These are phyloP conservation scores for Metarhizium brunneum DNA, from an alignment of 2,329 filamentous ascomycete species.

Conservation along the genomic window DNA sequence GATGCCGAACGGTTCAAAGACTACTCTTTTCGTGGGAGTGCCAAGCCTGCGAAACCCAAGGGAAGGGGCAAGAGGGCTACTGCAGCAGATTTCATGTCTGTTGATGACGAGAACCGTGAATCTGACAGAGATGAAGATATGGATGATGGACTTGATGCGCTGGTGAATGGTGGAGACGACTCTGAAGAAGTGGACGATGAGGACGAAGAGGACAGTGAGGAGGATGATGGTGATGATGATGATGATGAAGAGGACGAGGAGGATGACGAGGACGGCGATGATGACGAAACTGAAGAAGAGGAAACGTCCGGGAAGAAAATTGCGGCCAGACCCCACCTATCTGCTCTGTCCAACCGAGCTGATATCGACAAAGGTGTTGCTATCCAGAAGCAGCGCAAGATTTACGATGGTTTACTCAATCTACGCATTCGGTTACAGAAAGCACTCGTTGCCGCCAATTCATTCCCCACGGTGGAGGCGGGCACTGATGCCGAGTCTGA, in stretches of 20 bases:
- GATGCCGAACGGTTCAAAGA: conserved; percentile 75
- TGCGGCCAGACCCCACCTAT: conserved; percentile 22
- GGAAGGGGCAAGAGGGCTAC: conserved; percentile 32
- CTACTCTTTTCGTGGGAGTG: conserved; percentile 56
- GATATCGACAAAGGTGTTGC: conserved; percentile 81
- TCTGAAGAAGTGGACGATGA: conserved; percentile 25
- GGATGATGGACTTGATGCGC: conserved; percentile 26
- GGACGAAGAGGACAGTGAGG: conserved; percentile 24
- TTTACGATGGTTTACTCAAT: conserved; percentile 84
- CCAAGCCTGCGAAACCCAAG: conserved; percentile 33
- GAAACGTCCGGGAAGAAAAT: conserved; percentile 17
- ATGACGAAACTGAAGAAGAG: conserved; percentile 22
- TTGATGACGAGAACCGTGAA: conserved; percentile 26
- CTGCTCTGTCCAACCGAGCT: conserved; percentile 19
- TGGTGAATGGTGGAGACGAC: conserved; percentile 21
- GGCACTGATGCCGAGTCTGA: conserved; percentile 30
- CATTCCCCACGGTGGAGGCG: conserved; percentile 44
- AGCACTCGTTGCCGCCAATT: conserved; percentile 73
- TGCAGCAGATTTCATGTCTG: conserved; percentile 50
- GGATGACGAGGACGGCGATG: conserved; percentile 21
- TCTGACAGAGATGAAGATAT: conserved; percentile 28
- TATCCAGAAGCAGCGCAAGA: conserved; percentile 74
- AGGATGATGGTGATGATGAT: conserved; percentile 24
- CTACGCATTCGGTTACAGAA: conserved; percentile 90
- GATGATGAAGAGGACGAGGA: conserved; percentile 26